Conservation (phyloP, 768 basidiomycete species). For the Stropharia rugosoannulata region DNA sequence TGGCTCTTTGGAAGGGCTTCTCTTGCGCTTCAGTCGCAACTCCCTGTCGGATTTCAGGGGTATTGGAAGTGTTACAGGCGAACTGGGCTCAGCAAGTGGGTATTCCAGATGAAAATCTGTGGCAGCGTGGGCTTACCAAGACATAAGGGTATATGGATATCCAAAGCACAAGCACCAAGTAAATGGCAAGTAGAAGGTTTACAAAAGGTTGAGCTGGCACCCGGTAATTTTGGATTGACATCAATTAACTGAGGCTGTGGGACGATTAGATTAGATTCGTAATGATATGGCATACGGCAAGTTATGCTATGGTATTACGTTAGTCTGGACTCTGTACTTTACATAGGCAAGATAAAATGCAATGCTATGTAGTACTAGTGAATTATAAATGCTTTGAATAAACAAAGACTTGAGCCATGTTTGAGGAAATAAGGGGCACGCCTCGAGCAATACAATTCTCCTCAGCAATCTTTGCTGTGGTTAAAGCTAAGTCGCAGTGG, state of each 20-base stretch:
- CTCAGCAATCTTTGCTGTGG: too few relatives aligned
- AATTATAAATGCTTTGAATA: too few relatives aligned
- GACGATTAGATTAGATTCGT: constrained; percentile 5
- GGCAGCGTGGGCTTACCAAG: not conserved
- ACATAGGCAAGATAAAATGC: too few relatives aligned
- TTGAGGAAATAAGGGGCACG: too few relatives aligned
- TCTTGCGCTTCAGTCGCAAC: constrained; percentile 13
- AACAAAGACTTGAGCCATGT: too few relatives aligned
- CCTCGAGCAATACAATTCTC: too few relatives aligned
- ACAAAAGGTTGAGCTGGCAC: not conserved
- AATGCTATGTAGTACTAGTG: too few relatives aligned
- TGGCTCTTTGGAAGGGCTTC: constrained; percentile 9
- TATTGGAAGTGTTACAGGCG: not conserved
- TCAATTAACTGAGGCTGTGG: too few relatives aligned
- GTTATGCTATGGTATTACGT: too few relatives aligned
- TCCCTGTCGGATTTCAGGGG: not conserved
- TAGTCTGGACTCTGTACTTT: too few relatives aligned
- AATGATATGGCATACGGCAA: not conserved
- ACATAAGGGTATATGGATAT: constrained; percentile 3
- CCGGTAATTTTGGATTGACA: too few relatives aligned
- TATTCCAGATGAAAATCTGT: not conserved
- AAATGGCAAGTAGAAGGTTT: not conserved
- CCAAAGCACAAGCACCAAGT: not conserved
- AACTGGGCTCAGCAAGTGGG: not conserved
- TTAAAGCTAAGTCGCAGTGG: too few relatives aligned